Conservation (phyloP, 2,329 filamentous ascomycete genomes). For the Trichophyton equinum region DNA sequence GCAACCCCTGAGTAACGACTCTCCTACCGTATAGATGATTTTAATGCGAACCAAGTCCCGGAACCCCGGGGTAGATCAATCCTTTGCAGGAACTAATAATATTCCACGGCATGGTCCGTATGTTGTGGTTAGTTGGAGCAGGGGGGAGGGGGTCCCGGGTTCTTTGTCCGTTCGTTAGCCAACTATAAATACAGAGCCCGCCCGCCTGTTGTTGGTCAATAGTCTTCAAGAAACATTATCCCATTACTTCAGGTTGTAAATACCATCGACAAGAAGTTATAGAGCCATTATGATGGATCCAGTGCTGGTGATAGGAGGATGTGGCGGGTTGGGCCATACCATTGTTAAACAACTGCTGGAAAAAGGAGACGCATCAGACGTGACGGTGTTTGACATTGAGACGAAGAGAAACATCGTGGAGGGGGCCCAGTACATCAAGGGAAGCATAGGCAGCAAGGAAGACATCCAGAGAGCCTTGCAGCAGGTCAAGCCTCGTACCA, state of each 20-base stretch:
- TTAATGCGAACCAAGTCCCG: neutral
- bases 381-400: neutral
- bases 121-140: neutral
- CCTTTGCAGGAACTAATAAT: neutral
- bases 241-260: neutral
- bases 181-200: neutral
- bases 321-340: neutral
- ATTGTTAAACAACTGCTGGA: neutral
- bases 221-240: neutral
- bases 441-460: conserved; percentile 17
- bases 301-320: neutral
- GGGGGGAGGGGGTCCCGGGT: neutral
- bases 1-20: neutral
- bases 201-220: neutral
- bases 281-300: neutral
- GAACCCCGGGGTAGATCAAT: neutral
- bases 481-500: conserved; percentile 55
- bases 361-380: neutral
- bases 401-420: neutral
- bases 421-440: neutral
- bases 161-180: neutral
- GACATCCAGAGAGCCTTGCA: conserved; percentile 46
- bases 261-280: neutral
- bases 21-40: neutral
- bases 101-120: neutral